Percentiles rank a stretch among this genome's conserved stretches.
Conservation (phyloP, 805 yeast genomes). For the Hanseniaspora lindneri region DNA sequence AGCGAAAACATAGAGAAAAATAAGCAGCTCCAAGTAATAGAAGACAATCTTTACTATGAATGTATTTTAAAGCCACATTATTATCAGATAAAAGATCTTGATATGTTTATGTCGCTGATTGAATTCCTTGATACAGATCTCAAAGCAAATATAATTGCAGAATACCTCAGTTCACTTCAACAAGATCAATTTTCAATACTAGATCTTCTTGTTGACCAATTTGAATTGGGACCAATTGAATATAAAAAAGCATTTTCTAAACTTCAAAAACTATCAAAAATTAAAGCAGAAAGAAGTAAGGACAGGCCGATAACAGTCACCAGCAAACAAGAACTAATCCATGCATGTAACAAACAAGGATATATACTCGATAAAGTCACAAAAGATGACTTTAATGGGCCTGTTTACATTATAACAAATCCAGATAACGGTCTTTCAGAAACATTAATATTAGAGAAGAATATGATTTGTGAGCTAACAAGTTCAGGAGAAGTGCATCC, state of each 20-base stretch:
- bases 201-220: not conserved
- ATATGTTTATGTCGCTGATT: not conserved
- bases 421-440: not conserved
- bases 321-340: not conserved
- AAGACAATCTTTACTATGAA: not conserved
- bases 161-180: not conserved
- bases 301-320: not conserved
- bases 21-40: not conserved
- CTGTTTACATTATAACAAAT: not conserved
- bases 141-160: not conserved
- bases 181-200: not conserved
- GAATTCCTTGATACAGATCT: not conserved
- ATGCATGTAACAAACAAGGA: not conserved
- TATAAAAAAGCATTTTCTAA: not conserved
- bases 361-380: not conserved
- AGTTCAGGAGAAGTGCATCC: not conserved
- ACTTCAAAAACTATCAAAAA: not conserved
- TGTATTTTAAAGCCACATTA: not conserved
- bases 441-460: not conserved
- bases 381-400: not conserved
- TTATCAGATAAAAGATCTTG: not conserved
- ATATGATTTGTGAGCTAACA: not conserved
- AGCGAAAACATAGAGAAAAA: not conserved
- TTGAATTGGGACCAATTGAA: not conserved
- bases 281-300: not conserved